These are phyloP conservation scores for Borealophlyctis nickersoniae DNA, from an alignment of 192 early-diverging fungal genomes.

Conservation along the genomic window DNA sequence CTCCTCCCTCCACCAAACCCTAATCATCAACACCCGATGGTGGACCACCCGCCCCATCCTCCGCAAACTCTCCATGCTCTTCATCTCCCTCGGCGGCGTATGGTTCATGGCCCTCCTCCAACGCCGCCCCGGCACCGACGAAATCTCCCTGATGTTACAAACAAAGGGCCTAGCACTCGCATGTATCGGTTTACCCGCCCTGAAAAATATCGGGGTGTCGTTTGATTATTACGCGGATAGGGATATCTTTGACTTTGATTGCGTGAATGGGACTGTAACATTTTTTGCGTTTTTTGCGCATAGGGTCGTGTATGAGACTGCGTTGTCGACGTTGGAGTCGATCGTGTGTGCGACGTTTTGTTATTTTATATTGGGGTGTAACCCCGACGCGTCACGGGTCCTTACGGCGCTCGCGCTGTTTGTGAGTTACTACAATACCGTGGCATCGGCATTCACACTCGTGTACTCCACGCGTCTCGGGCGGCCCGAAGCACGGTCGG, in stretches of 20 bases:
- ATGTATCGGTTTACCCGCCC: constrained; percentile 34
- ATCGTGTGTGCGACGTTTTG: constrained; percentile 17
- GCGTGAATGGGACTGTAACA: constrained; percentile 23
- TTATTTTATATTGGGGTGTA: constrained; percentile 34
- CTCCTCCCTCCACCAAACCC: constrained; percentile 13
- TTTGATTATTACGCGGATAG: constrained; percentile 40
- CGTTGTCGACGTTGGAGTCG: constrained; percentile 27
- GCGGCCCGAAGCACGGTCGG: constrained; percentile 28
- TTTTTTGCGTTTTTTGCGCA: constrained; percentile 27
- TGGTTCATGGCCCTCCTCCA: constrained; percentile 28
- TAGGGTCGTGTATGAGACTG: constrained; percentile 33
- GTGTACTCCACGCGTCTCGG: constrained; percentile 30
- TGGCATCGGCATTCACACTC: constrained; percentile 30
- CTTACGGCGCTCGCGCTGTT: constrained; percentile 22
- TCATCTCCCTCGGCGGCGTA: constrained; percentile 18
- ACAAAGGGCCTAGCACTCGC: constrained; percentile 37
- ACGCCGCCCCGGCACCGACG: constrained; percentile 21
- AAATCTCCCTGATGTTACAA: constrained; percentile 22
- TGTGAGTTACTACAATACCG: constrained; percentile 38
- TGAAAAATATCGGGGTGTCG: constrained; percentile 37
- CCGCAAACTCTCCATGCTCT: constrained; percentile 32
- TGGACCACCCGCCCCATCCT: constrained; percentile 29
- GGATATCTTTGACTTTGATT: constrained; percentile 35
- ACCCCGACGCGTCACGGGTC: constrained; percentile 19
- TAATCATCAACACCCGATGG: constrained; percentile 21